Conservation (phyloP, 306 rosid species). For the Herpetospermum pedunculosum region DNA sequence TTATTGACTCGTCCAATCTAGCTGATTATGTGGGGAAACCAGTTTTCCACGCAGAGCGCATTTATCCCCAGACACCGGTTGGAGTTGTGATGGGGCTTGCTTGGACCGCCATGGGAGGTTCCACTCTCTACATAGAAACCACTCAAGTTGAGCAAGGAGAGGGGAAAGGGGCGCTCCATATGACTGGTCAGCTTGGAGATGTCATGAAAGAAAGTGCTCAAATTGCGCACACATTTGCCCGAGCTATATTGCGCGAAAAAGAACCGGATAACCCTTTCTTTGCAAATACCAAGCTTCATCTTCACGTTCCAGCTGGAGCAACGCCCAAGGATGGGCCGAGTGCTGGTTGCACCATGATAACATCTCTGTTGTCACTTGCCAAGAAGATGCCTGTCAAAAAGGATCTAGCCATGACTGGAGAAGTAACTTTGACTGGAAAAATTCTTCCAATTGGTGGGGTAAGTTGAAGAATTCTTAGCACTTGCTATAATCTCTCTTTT, state of each 20-base stretch:
- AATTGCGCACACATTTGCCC: slow-evolving; percentile 86
- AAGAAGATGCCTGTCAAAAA: slow-evolving; percentile 75
- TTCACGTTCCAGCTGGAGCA: slow-evolving; percentile 96
- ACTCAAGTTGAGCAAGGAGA: slow-evolving; percentile 72
- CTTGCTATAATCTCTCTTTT: neutral
- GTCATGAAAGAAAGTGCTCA: slow-evolving; percentile 99
- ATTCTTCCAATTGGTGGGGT: slow-evolving; percentile 99
- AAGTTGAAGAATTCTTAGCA: slow-evolving; percentile 14
- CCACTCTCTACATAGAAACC: slow-evolving; percentile 90
- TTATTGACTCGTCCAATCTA: slow-evolving; percentile 48
- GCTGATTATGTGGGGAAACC: slow-evolving; percentile 87
- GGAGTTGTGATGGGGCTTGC: slow-evolving; percentile 99
- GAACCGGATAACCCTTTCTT: slow-evolving; percentile 58
- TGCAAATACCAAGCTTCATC: slow-evolving; percentile 75
- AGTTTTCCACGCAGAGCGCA: slow-evolving; percentile 93
- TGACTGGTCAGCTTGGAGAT: slow-evolving; percentile 98
- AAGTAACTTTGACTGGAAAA: slow-evolving; percentile 92
- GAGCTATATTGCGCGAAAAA: slow-evolving; percentile 47
- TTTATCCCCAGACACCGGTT: slow-evolving; percentile 67
- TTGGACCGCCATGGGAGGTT: slow-evolving; percentile 99
- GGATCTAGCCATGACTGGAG: slow-evolving; percentile 99
- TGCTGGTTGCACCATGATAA: slow-evolving; percentile 98
- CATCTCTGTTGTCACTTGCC: slow-evolving; percentile 85
- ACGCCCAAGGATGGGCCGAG: slow-evolving; percentile 99
- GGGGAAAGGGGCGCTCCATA: slow-evolving; percentile 64